Conservation (phyloP, 2,329 filamentous ascomycete genomes). For the Arthrocladium fulminans region DNA sequence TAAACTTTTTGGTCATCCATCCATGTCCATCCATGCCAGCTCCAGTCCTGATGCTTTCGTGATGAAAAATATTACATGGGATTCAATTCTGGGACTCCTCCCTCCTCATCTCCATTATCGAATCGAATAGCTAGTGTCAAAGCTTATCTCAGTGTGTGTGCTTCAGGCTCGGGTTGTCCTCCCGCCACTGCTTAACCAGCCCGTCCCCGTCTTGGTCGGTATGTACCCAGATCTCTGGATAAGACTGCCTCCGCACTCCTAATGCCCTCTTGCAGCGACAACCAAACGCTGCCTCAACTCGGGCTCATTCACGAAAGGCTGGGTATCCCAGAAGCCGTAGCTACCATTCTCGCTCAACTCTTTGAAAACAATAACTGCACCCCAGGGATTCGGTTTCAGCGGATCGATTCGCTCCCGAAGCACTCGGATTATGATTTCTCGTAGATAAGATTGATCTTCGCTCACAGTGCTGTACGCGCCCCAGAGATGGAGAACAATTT, state of each 20-base stretch:
- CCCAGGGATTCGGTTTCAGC: slow-evolving; percentile 92
- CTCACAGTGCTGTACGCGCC: slow-evolving; percentile 59
- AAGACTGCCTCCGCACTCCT: background rate
- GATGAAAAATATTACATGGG: slow-evolving; percentile 47
- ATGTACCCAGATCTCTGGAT: background rate
- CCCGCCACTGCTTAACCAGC: no score
- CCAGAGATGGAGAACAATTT: slow-evolving; percentile 75
- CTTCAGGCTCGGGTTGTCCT: no score
- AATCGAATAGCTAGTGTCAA: no score
- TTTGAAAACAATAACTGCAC: slow-evolving; percentile 74
- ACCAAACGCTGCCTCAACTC: slow-evolving; percentile 7
- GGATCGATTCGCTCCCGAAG: slow-evolving; percentile 80
- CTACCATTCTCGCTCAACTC: slow-evolving; percentile 87
- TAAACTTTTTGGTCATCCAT: background rate
- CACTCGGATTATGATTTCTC: slow-evolving; percentile 83
- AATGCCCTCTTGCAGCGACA: slow-evolving; percentile 4
- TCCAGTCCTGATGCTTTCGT: no score
- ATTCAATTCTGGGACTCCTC: no score
- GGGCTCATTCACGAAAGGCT: slow-evolving; percentile 8
- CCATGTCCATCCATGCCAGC: no score
- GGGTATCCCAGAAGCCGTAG: slow-evolving; percentile 73
- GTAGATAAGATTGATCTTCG: slow-evolving; percentile 70
- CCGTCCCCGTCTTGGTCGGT: background rate
- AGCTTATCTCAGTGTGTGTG: no score
- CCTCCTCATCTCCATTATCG: no score